phyloP scores from a whole-genome alignment of 73 alveolate species.

The Halteria grandinella region DNA sequence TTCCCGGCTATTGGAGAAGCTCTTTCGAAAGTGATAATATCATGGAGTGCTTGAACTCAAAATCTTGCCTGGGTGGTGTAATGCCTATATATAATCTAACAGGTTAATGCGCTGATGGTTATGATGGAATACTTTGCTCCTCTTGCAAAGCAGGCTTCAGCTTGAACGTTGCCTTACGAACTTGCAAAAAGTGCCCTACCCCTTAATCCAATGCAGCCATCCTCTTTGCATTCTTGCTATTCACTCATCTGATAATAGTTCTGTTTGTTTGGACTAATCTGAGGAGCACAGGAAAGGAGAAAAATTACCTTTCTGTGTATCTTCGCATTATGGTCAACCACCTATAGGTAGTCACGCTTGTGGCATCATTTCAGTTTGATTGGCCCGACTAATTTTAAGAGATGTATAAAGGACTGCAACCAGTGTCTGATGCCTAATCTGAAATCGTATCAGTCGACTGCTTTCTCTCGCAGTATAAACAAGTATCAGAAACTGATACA shows the following conservation, averaged over 20 bases:
- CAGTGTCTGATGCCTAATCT: not conserved
- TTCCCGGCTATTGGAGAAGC: conserved; percentile 31
- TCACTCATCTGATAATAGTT: not conserved
- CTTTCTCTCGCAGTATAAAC: not conserved
- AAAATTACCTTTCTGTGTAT: conserved; percentile 36
- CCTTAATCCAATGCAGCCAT: conserved; percentile 9
- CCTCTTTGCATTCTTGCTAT: not conserved
- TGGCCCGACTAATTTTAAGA: not conserved
- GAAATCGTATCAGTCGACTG: not conserved
- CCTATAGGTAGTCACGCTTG: conserved; percentile 21
- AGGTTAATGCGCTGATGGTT: conserved; percentile 72
- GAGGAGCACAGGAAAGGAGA: conserved; percentile 32
- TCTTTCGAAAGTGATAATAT: not conserved
- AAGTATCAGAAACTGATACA: not conserved
- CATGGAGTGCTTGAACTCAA: not conserved
- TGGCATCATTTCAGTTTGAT: conserved; percentile 20
- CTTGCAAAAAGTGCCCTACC: conserved; percentile 57
- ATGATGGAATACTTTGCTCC: conserved; percentile 61
- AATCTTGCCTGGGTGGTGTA: conserved; percentile 27
- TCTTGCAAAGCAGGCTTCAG: conserved; percentile 67
- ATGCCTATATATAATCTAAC: conserved; percentile 25
- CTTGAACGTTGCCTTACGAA: conserved; percentile 21
- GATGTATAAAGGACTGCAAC: not conserved
- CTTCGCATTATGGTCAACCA: conserved; percentile 55
- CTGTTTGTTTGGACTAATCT: conserved; percentile 42